Evolutionary conservation across 306 rosid genomes (phyloP), one percentile per base, ranked within the genome.

Genomic region (Phaseolus lunatus): DNA sequence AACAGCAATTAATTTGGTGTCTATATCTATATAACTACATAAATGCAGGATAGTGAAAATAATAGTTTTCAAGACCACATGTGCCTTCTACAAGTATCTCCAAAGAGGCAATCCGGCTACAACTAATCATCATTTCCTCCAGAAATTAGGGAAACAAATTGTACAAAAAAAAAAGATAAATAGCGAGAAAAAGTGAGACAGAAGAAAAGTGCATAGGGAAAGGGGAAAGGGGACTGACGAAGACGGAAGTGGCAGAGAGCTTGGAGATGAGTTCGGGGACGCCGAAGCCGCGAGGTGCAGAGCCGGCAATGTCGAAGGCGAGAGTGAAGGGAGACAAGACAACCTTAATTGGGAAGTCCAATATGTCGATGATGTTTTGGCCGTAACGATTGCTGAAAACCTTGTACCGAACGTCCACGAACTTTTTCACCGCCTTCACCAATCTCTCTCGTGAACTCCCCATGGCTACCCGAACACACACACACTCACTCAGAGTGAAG

Each of bases 261-360:
- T 95, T 92, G 69, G 99, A 90, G 57, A 92, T 80, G 70, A 95
- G 86, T 78, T 95, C 92, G 8, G 99, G 97, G n/a, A 95, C 91
- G 26, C 99, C 99, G 57, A 92, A 95, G 67, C 99, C 99, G 20
- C 99, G 99, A 27, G 87, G 89, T 50, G 99, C 96, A 44, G 97
- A 92, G 83, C 99, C 99, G 3, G 83, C 96, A 75, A 95, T 85
- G 91, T 90, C 91, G 67, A 88, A 77, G 63, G 96, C 91, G 13
- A 95, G 76, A 35, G 93, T 90, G 69, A 95, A 87, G 1, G 99
- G 99, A 72, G 97, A 82, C 65, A 92, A 77, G 23, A 95, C 88
- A 5, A 95, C 72, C 87, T 90, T 88, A 27, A 92, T 48, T 5
- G 97, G 99, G 85, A 95, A 85, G 43, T 85, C 97, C 8, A 92